Percentiles rank a stretch among this genome's conserved stretches.
phyloP scores from a whole-genome alignment of 2,329 filamentous ascomycete genomes.

The Alternaria panax region DNA sequence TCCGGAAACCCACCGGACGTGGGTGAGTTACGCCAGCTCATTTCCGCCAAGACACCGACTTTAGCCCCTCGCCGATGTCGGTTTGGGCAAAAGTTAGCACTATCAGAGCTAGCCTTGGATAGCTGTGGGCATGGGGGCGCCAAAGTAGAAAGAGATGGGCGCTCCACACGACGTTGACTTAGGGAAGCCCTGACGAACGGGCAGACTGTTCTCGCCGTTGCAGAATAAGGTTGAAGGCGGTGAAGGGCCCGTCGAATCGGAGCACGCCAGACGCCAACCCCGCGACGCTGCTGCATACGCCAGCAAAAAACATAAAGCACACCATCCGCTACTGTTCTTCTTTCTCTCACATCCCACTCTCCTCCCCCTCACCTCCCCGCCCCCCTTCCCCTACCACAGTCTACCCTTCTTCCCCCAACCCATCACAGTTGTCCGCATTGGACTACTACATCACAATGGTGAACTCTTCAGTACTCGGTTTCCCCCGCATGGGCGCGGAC shows the following conservation, averaged over 20 bases:
- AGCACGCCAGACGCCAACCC: conserved; percentile 7
- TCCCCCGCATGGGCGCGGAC: conserved; percentile 97
- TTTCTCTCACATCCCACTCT: conserved; percentile 2
- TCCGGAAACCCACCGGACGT: not conserved
- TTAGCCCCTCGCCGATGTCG: not conserved
- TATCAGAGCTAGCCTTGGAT: not conserved
- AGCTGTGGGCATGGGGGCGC: not conserved
- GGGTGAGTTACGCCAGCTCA: not conserved
- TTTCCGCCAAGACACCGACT: not conserved
- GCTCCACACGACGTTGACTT: not conserved
- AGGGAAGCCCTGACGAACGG: not conserved
- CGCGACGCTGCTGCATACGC: conserved; percentile 15
- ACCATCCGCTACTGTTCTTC: conserved; percentile 35
- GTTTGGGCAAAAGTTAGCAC: not conserved
- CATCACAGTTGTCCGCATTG: conserved; percentile 20
- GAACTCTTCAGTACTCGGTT: conserved; percentile 83
- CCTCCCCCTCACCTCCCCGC: conserved; percentile 12
- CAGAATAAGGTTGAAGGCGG: conserved; percentile 9
- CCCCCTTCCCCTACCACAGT: not conserved
- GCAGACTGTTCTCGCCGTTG: conserved; percentile 2
- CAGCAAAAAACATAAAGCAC: conserved; percentile 47
- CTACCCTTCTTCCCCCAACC: conserved; percentile 11
- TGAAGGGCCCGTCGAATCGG: conserved; percentile 9
- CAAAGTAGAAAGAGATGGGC: not conserved
- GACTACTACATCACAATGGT: conserved; percentile 53